These are phyloP conservation scores for Hymenoscyphus infarciens DNA, from an alignment of 2,329 filamentous ascomycete genomes.

Conservation along the genomic window DNA sequence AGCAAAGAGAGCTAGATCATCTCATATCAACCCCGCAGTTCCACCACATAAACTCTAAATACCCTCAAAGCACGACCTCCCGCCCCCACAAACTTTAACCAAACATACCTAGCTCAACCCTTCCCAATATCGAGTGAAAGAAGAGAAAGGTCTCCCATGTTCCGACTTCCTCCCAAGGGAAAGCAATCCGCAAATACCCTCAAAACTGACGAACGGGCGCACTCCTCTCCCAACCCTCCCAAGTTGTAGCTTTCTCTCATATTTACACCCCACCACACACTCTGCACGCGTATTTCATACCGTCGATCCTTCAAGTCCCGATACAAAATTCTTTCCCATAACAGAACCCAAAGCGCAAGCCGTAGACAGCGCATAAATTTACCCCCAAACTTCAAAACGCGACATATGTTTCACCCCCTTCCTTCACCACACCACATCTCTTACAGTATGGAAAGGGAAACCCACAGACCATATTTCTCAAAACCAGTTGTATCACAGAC, in stretches of 20 bases:
- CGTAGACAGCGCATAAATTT: neutral
- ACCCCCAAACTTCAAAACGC: neutral
- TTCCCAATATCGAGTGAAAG: neutral
- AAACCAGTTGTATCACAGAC: neutral
- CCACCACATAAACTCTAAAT: neutral
- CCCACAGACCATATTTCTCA: too few species aligned
- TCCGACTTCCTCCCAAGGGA: neutral
- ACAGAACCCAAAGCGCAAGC: neutral
- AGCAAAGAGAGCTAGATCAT: neutral
- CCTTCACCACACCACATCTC: neutral
- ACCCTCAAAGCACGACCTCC: neutral
- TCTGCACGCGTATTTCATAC: neutral
- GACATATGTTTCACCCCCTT: neutral
- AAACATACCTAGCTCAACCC: neutral
- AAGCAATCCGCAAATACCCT: neutral
- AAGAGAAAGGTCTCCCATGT: neutral
- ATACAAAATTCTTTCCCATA: neutral
- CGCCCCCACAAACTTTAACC: neutral
- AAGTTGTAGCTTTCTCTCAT: neutral
- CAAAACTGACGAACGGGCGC: neutral
- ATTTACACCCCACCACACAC: neutral
- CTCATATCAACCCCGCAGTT: neutral
- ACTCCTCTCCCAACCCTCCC: neutral
- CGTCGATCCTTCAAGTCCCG: neutral
- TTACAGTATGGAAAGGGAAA: neutral